phyloP scores from a whole-genome alignment of 371 early-diverging fungal genomes.

The Umbelopsis sp. region DNA sequence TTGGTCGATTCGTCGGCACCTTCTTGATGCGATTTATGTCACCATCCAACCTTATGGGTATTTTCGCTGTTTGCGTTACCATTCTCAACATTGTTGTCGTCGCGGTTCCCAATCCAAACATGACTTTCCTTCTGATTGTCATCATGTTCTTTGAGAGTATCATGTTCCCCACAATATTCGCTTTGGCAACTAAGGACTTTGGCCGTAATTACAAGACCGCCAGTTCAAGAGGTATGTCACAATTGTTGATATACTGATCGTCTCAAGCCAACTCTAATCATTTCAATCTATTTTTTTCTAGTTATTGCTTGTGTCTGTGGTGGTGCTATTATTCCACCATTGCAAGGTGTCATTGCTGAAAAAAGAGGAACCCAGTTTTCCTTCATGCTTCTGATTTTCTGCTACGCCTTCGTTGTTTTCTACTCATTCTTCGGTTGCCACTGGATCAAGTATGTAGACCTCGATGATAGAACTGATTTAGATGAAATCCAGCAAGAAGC shows the following conservation, averaged over 20 bases:
- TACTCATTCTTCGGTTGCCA: conserved; percentile 37
- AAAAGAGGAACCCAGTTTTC: conserved; percentile 37
- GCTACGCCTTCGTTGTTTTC: conserved; percentile 37
- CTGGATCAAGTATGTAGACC: conserved; percentile 46
- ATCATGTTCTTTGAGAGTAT: conserved; percentile 50
- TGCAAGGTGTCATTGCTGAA: conserved; percentile 45
- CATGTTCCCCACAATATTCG: conserved; percentile 53
- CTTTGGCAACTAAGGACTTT: conserved; percentile 44
- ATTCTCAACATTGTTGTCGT: conserved; percentile 38
- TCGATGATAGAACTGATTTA: conserved; percentile 1
- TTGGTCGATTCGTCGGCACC: conserved; percentile 50
- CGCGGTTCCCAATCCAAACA: conserved; percentile 33
- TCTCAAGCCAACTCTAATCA: not conserved
- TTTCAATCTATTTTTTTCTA: conserved; percentile 14
- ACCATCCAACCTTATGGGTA: conserved; percentile 38
- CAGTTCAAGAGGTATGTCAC: conserved; percentile 40
- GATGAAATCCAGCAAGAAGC: not conserved
- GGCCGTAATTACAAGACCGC: conserved; percentile 52
- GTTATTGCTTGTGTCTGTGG: conserved; percentile 52
- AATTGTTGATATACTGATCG: not conserved
- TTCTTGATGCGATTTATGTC: conserved; percentile 34
- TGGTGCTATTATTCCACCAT: conserved; percentile 45
- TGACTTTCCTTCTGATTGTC: conserved; percentile 41
- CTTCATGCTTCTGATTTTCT: conserved; percentile 38
- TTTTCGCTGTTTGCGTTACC: conserved; percentile 34